These are phyloP conservation scores for Coemansia sp. DNA, from an alignment of 192 early-diverging fungal genomes.

Conservation along the genomic window DNA sequence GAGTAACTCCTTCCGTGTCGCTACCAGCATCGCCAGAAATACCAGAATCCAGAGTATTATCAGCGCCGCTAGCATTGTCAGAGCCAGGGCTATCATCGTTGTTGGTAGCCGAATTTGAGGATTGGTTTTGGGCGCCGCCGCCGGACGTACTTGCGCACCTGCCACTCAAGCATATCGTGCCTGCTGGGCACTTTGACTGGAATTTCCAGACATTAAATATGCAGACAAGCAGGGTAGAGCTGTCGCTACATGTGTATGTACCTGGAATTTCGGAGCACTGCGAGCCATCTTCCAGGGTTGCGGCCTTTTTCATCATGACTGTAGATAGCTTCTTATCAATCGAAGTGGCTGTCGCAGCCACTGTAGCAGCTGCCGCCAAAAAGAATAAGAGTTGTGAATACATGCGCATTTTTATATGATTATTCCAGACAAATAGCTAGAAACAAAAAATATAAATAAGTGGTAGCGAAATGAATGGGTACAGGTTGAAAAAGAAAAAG, in stretches of 20 bases:
- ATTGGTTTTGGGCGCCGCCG: not conserved
- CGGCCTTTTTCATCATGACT: not conserved
- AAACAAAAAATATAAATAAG: not conserved
- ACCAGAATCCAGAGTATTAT: not conserved
- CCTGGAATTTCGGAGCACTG: not conserved
- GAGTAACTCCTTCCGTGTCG: not conserved
- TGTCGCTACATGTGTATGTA: not conserved
- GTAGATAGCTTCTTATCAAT: not conserved
- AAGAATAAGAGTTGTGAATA: not conserved
- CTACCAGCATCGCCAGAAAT: not conserved
- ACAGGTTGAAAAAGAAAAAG: conserved; percentile 3
- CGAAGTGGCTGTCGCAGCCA: not conserved
- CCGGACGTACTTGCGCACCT: not conserved
- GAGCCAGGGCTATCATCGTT: not conserved
- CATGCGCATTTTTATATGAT: not conserved
- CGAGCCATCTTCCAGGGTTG: not conserved
- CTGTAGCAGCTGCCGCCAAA: not conserved
- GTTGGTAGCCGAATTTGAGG: not conserved
- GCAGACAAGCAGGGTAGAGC: not conserved
- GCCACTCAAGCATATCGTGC: not conserved
- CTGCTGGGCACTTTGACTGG: not conserved
- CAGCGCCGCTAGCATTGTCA: too few relatives aligned
- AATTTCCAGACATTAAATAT: conserved; percentile 2
- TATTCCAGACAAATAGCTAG: not conserved
- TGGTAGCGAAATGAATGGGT: not conserved